Evolutionary conservation across 768 basidiomycete species (phyloP), one percentile per base, ranked within the genome.

Genomic region (Naganishia friedmannii): DNA sequence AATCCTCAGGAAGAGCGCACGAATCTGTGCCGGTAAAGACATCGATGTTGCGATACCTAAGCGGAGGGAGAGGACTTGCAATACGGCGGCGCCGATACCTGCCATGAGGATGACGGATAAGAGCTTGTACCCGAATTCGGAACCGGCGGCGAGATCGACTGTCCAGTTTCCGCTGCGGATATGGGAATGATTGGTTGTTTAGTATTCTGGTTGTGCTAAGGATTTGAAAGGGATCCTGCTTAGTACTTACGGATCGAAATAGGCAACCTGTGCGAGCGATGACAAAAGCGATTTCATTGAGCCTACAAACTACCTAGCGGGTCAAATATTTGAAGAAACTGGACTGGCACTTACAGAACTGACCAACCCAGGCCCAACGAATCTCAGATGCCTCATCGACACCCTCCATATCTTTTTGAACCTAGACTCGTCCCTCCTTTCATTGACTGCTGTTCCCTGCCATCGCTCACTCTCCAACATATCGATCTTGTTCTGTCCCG

Each of bases 91-190:
- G 67, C 91, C 88, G 9, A 94, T 73, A 12, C 92, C 92, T 1
- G 93, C 84, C 23, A 96, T 78, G 7, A 96, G 85, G 13, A 98
- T 88, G 19, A 91, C 84, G 80, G 95, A 94, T 34, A 98, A 85
- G 17, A 94, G 84, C 70, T 86, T 86, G 81, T 95, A 96, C 0
- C 94, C 93, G 77, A 86, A 94, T 68, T 88, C 79, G 23, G 90
- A 89, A 12, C 92, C 92, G 0, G 92, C 92, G 80, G 91, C 89
- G 9, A 94, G 83, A 82, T 93, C 92, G 19, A 93, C 92, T 21
- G 89, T 87, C 92, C 92, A 93, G 76, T 93, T 94, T 32, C 92
- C 90, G 23, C 88, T 89, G 66, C 29, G 58, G 7, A 51, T n/a
- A 4, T n/a, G n/a, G 48, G 3, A 51, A 26, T n/a, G 48, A 51